Percentiles rank a stretch among this genome's conserved stretches.
phyloP scores from a whole-genome alignment of 768 basidiomycete species.

The Lactarius hatsudake region DNA sequence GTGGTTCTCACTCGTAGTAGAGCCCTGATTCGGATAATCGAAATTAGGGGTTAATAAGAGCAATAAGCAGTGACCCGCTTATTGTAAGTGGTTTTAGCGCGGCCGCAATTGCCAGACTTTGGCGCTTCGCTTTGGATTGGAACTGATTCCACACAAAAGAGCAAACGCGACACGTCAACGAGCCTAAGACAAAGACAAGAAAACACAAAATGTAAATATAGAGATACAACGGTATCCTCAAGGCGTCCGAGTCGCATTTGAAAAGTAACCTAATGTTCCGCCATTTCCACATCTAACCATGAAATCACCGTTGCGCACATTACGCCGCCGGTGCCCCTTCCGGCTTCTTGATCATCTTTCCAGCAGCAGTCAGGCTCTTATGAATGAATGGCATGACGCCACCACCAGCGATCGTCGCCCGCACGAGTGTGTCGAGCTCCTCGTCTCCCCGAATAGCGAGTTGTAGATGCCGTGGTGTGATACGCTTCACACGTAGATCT shows the following conservation, averaged over 20 bases:
- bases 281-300: neutral
- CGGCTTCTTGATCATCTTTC: conserved; percentile 33
- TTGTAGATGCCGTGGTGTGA: neutral
- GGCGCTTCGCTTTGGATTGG: neutral
- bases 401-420: neutral
- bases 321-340: conserved; percentile 9
- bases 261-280: neutral
- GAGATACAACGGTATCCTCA: neutral
- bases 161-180: neutral
- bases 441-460: neutral
- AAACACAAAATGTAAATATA: neutral
- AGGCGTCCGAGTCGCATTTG: neutral
- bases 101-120: neutral
- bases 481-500: conserved; percentile 82
- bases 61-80: too few relatives aligned
- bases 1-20: too few relatives aligned
- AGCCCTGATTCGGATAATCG: too few relatives aligned
- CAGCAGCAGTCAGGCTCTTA: conserved; percentile 16
- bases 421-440: neutral
- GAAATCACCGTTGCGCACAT: neutral
- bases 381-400: neutral
- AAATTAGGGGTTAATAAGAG: too few relatives aligned
- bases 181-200: neutral
- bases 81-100: too few relatives aligned
- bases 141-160: neutral